Evolutionary conservation across 306 rosid genomes (phyloP).

Genomic region (Benincasa hispida): DNA sequence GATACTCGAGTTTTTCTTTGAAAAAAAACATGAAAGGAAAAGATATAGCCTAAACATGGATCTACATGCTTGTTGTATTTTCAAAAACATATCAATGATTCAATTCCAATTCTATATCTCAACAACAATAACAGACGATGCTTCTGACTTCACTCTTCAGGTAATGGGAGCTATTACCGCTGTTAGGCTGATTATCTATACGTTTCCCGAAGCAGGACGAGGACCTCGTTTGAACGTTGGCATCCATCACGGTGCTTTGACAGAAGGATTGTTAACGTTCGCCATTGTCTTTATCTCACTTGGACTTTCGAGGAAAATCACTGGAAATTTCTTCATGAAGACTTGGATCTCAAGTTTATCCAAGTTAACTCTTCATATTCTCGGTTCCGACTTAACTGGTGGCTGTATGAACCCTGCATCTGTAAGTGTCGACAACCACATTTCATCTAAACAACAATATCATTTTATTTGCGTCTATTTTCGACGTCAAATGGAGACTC

Average conservation of each 20-base stretch:
- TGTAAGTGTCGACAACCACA: constrained; percentile 28
- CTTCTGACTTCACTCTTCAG: constrained; percentile 26
- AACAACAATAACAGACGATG: neutral
- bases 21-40: neutral
- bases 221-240: constrained; percentile 66
- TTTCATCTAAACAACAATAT: neutral
- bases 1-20: too few species aligned
- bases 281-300: constrained; percentile 52
- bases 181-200: constrained; percentile 40
- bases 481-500: neutral
- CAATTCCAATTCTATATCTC: neutral
- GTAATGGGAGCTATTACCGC: constrained; percentile 68
- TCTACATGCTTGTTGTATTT: neutral
- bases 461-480: neutral
- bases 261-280: constrained; percentile 70
- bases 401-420: constrained; percentile 94
- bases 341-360: constrained; percentile 93
- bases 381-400: constrained; percentile 88
- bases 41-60: neutral
- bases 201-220: constrained; percentile 53
- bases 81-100: neutral
- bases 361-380: constrained; percentile 62
- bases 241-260: constrained; percentile 74
- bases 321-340: constrained; percentile 62
- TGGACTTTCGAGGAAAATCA: constrained; percentile 41